A percentile compares a stretch with the other conserved stretches of the same genome.
phyloP scores from a whole-genome alignment of 306 rosid genomes.

The Rubus idaeus region DNA sequence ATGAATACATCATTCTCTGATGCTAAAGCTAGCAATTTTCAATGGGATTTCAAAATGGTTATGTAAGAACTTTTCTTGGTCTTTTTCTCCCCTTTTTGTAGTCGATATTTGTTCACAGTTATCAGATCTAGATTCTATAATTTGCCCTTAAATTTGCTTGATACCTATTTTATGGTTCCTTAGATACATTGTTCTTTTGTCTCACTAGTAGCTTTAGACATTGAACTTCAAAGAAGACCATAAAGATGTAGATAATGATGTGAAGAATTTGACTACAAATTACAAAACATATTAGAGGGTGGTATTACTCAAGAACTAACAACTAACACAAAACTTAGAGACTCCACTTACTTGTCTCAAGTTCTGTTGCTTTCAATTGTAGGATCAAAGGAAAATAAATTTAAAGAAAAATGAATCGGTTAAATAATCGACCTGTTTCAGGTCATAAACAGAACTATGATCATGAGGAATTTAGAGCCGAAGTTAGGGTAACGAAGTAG shows the following conservation, averaged over 20 bases:
- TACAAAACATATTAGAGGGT: neutral
- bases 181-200: neutral
- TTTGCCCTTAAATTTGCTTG: neutral
- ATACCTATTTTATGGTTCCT: neutral
- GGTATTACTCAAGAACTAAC: neutral
- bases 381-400: neutral
- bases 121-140: neutral
- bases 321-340: neutral
- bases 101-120: neutral
- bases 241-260: neutral
- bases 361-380: neutral
- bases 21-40: neutral
- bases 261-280: conserved; percentile 9
- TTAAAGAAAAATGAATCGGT: neutral
- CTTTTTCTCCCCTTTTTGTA: neutral
- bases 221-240: neutral
- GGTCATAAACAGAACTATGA: neutral
- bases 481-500: conserved; percentile 63
- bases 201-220: neutral
- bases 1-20: neutral
- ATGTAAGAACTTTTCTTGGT: neutral
- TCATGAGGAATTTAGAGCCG: conserved; percentile 53
- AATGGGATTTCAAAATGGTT: no score
- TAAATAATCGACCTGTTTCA: conserved; percentile 10
- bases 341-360: neutral